Evolutionary conservation across 257 asterid genomes (phyloP).

Genomic region (Plantago major): DNA sequence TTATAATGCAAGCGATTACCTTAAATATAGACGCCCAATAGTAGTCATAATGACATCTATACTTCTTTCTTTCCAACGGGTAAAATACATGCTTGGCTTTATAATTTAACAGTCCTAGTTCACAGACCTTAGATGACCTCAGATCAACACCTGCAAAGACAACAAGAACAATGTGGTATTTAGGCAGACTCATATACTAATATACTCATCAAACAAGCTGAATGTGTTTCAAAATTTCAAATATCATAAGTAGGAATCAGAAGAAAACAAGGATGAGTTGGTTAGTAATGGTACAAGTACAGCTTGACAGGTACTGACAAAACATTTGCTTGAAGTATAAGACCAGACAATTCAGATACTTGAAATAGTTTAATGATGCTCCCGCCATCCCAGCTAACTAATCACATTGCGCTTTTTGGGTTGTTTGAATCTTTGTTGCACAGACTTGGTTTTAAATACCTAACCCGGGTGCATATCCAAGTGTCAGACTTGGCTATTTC

Average conservation of each 20-base stretch:
- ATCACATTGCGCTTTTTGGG: not conserved
- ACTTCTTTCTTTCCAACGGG: constrained; percentile 68
- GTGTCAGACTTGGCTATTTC: no score
- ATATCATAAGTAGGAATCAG: not conserved
- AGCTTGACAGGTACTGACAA: not conserved
- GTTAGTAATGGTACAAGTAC: not conserved
- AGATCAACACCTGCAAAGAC: constrained; percentile 80
- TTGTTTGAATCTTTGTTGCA: not conserved
- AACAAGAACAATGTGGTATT: constrained; percentile 13
- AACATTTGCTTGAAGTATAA: not conserved
- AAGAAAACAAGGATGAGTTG: constrained; percentile 5
- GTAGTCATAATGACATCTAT: constrained; percentile 90
- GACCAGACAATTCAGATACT: constrained; percentile 9
- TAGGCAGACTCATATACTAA: not conserved
- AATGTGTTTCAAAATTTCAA: not conserved
- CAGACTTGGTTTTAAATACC: not conserved
- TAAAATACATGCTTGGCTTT: constrained; percentile 84
- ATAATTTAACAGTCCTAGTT: constrained; percentile 77
- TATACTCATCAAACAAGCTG: not conserved
- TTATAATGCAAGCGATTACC: constrained; percentile 37
- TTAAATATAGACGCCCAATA: constrained; percentile 96
- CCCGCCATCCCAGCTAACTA: not conserved
- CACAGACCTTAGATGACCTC: constrained; percentile 95
- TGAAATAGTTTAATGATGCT: not conserved
- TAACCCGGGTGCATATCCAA: no score